phyloP scores from a whole-genome alignment of 2,329 filamentous ascomycete species.

The Chrysoporthe cubensis region DNA sequence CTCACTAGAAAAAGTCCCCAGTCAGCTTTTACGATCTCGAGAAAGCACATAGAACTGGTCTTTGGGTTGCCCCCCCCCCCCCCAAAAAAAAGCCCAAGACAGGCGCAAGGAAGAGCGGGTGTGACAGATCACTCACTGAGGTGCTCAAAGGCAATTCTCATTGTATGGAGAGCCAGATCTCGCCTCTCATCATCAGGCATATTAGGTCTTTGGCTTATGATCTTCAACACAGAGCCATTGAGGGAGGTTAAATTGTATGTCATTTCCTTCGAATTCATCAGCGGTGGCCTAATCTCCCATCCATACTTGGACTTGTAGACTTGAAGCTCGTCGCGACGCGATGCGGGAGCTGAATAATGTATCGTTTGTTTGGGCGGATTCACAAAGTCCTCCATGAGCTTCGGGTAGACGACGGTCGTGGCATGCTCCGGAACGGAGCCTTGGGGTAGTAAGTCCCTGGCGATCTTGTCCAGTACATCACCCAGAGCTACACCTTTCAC shows the following conservation, averaged over 20 bases:
- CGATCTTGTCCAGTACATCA: slow-evolving; percentile 86
- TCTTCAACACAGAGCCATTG: slow-evolving; percentile 57
- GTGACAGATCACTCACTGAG: slow-evolving; percentile 48
- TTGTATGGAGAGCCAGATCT: slow-evolving; percentile 71
- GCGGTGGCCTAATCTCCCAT: slow-evolving; percentile 73
- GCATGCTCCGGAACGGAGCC: slow-evolving; percentile 52
- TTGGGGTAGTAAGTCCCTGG: slow-evolving; percentile 73
- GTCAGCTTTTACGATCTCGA: neutral
- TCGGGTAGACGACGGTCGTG: slow-evolving; percentile 76
- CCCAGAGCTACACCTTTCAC: slow-evolving; percentile 80
- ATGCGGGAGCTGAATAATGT: slow-evolving; percentile 60
- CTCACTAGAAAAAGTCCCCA: slow-evolving; percentile 44
- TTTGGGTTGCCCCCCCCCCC: neutral
- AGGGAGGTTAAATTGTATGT: slow-evolving; percentile 78
- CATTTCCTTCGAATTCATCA: slow-evolving; percentile 61
- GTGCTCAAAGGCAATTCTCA: slow-evolving; percentile 87
- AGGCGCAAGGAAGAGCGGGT: neutral
- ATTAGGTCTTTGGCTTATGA: slow-evolving; percentile 35
- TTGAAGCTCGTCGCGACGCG: slow-evolving; percentile 61
- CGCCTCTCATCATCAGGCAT: slow-evolving; percentile 65
- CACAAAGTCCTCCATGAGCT: slow-evolving; percentile 77
- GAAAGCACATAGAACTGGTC: neutral
- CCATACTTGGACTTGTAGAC: slow-evolving; percentile 43
- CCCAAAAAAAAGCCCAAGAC: neutral
- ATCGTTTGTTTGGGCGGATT: slow-evolving; percentile 55